Percentiles rank a stretch among this genome's conserved stretches.
Evolutionary conservation across 2,329 filamentous ascomycete genomes (phyloP).

Genomic region (Monosporascus sp.): DNA sequence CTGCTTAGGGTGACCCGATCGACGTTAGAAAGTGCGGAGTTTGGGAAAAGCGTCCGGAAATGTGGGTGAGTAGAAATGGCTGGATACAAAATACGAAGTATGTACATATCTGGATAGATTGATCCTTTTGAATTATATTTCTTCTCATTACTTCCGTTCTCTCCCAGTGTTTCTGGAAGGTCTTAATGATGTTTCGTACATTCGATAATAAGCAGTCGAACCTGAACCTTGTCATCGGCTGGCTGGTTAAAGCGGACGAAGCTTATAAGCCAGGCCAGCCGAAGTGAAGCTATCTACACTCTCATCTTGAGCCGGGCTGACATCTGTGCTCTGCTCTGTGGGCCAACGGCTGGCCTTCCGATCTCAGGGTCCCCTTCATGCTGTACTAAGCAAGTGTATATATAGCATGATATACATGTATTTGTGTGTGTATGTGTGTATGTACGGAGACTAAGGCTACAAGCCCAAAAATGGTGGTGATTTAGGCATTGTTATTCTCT

Average conservation of each 20-base stretch:
- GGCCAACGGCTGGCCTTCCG: not conserved
- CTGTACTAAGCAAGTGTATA: too few relatives aligned
- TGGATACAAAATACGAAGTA: not conserved
- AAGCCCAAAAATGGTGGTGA: too few relatives aligned
- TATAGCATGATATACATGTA: too few relatives aligned
- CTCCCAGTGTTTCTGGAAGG: too few relatives aligned
- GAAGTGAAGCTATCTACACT: not conserved
- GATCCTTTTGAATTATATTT: too few relatives aligned
- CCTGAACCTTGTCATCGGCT: not conserved
- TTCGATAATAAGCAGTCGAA: too few relatives aligned
- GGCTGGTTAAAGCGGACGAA: not conserved
- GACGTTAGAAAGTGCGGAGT: not conserved
- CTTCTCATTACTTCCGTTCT: too few relatives aligned
- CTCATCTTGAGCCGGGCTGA: not conserved
- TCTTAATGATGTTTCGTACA: too few relatives aligned
- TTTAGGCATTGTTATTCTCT: too few relatives aligned
- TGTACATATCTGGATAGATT: not conserved
- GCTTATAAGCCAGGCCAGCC: not conserved
- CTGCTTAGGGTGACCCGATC: not conserved
- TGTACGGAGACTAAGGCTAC: too few relatives aligned
- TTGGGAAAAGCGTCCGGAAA: not conserved
- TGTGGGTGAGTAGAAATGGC: not conserved
- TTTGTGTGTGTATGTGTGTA: too few relatives aligned
- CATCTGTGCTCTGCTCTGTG: not conserved
- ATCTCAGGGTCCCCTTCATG: not conserved